Evolutionary conservation across 208 protist species (phyloP).

Genomic region (Trypanosoma mega): DNA sequence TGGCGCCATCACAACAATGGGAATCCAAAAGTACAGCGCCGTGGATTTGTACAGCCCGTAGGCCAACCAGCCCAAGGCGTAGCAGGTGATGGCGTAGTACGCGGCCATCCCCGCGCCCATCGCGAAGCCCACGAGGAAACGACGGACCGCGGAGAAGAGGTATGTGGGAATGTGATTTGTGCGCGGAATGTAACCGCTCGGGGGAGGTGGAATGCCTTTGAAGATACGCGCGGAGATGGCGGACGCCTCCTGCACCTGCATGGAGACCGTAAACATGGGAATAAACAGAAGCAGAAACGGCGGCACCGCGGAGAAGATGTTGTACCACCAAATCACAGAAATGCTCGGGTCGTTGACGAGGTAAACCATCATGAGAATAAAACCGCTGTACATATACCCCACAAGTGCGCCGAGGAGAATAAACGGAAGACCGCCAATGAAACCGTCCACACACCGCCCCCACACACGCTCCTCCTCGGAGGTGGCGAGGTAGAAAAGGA

Average conservation of each 20-base stretch:
- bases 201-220: neutral
- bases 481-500: conserved; percentile 5
- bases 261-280: conserved; percentile 15
- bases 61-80: conserved; percentile 1
- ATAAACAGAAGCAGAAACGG: conserved; percentile 20
- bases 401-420: conserved; percentile 10
- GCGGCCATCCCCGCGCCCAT: conserved; percentile 12
- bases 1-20: conserved; percentile 8
- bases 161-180: conserved; percentile 4
- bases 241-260: conserved; percentile 17
- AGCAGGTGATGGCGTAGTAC: conserved; percentile 17
- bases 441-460: conserved; percentile 6
- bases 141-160: conserved; percentile 11
- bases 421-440: conserved; percentile 16
- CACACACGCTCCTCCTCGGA: conserved; percentile 8
- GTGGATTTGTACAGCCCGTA: conserved; percentile 15
- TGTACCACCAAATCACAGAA: conserved; percentile 8
- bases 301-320: conserved; percentile 12
- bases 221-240: conserved; percentile 4
- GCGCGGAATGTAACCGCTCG: conserved; percentile 4
- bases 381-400: conserved; percentile 15
- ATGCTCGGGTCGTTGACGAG: conserved; percentile 3
- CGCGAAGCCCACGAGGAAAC: conserved; percentile 12
- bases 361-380: conserved; percentile 16
- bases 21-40: conserved; percentile 12